Conservation (phyloP, 2,329 filamentous ascomycete species). For the Phyllosticta citrichinensis region DNA sequence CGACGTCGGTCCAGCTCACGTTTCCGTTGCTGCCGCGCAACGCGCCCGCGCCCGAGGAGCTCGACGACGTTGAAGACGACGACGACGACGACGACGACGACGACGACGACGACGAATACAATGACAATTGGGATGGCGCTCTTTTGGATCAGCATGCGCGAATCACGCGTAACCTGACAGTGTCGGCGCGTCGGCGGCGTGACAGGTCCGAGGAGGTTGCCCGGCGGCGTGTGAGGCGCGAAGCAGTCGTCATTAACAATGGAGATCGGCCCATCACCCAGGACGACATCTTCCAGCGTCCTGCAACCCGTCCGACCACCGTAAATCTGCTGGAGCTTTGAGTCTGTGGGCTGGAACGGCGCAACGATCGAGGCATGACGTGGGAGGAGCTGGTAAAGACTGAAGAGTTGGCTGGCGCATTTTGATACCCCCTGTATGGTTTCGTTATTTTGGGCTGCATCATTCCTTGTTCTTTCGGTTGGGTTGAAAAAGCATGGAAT, state of each 20-base stretch:
- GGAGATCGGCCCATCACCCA: constrained; percentile 64
- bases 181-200: constrained; percentile 26
- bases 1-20: constrained; percentile 6
- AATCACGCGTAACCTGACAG: constrained; percentile 20
- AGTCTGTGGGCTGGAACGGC: no score
- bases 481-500: no score
- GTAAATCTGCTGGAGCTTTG: no score
- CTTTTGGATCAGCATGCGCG: neutral
- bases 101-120: constrained; percentile 1
- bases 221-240: constrained; percentile 63
- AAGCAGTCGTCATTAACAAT: constrained; percentile 86
- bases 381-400: no score
- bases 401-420: no score
- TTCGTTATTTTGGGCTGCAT: no score
- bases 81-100: neutral
- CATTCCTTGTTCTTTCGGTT: no score
- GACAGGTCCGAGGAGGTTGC: constrained; percentile 59
- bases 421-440: no score
- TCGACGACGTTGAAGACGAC: neutral
- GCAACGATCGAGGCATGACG: no score
- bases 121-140: neutral
- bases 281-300: constrained; percentile 65
- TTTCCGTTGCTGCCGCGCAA: neutral
- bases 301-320: neutral
- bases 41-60: constrained; percentile 3